phyloP scores from a whole-genome alignment of 805 yeast species.

The Saturnispora zaruensis region DNA sequence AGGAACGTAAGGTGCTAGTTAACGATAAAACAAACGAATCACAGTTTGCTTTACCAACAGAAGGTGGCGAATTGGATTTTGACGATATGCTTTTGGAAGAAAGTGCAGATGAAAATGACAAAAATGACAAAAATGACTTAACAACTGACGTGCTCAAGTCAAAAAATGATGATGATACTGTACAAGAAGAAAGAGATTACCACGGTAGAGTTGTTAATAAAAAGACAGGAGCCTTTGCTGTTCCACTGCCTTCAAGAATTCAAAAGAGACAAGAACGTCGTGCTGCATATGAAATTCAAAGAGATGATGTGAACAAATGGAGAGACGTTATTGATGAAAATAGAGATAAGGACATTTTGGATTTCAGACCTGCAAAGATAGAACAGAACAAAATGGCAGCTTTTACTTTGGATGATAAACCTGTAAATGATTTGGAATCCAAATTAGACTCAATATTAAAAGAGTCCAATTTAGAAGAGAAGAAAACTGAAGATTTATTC shows the following conservation, averaged over 20 bases:
- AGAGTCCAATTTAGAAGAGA: constrained; percentile 62
- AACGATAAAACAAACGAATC: constrained; percentile 52
- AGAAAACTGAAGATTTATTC: constrained; percentile 69
- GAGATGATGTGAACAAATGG: constrained; percentile 84
- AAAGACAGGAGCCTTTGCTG: constrained; percentile 43
- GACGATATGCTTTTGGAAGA: constrained; percentile 64
- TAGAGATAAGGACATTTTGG: constrained; percentile 75
- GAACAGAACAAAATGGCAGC: constrained; percentile 44
- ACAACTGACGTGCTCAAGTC: constrained; percentile 36
- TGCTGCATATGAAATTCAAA: constrained; percentile 86
- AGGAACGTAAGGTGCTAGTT: constrained; percentile 39
- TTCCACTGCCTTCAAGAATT: constrained; percentile 80
- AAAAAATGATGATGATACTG: constrained; percentile 15
- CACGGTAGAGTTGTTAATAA: constrained; percentile 7
- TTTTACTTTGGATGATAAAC: constrained; percentile 41
- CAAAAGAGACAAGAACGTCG: constrained; percentile 78
- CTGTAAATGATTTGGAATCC: constrained; percentile 55
- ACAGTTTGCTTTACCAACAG: constrained; percentile 59
- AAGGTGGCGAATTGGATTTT: constrained; percentile 50
- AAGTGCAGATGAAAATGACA: background rate
- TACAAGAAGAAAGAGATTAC: constrained; percentile 24
- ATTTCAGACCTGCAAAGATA: constrained; percentile 48
- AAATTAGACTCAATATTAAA: constrained; percentile 53
- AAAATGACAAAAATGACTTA: constrained; percentile 22
- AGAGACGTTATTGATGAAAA: constrained; percentile 70